phyloP scores from a whole-genome alignment of 2,329 filamentous ascomycete genomes.

The Ophiostoma sp. region DNA sequence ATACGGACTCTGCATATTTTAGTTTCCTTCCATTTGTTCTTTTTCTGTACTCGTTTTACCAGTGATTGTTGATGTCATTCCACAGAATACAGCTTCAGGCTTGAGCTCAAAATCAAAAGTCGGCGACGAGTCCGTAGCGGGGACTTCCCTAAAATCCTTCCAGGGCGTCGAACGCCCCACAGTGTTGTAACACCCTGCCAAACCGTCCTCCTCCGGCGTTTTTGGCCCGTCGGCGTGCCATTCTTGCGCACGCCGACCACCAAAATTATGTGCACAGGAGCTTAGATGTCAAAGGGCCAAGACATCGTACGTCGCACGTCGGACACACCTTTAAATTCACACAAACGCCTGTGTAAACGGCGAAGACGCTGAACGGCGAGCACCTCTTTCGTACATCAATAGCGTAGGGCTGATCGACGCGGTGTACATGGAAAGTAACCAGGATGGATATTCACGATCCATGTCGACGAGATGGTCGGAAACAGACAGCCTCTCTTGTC shows the following conservation, averaged over 20 bases:
- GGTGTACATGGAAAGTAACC: background rate
- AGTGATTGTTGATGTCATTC: background rate
- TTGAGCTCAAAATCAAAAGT: too few species aligned
- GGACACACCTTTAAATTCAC: background rate
- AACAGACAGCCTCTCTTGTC: background rate
- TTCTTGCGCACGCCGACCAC: background rate
- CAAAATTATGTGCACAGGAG: background rate
- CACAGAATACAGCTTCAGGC: background rate
- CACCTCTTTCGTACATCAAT: background rate
- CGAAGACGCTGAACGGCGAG: background rate
- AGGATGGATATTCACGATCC: background rate
- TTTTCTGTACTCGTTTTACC: background rate
- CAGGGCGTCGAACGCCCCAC: background rate
- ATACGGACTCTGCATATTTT: background rate
- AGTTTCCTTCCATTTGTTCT: background rate
- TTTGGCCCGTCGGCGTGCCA: background rate
- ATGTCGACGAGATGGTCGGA: background rate
- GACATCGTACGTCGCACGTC: background rate
- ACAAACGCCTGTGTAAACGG: background rate
- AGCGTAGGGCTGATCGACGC: background rate
- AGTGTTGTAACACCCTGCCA: background rate
- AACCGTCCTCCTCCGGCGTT: background rate
- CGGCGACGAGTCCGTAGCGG: too few species aligned
- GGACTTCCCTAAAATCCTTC: background rate
- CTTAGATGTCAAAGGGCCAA: background rate